phyloP scores from a whole-genome alignment of 2,329 filamentous ascomycete genomes.

The Exophiala viscosa region DNA sequence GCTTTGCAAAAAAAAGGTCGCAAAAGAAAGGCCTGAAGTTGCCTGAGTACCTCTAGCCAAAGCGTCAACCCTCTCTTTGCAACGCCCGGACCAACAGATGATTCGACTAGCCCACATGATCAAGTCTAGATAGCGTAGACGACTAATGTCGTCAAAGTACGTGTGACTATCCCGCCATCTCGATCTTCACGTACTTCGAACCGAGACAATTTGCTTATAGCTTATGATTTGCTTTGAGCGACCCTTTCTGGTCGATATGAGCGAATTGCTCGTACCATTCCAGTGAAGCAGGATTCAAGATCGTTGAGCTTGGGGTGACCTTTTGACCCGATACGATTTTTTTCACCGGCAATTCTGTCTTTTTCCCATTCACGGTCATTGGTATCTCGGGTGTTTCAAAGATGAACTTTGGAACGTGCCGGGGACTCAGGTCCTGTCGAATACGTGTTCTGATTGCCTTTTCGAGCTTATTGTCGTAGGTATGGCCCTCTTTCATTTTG shows the following conservation, averaged over 20 bases:
- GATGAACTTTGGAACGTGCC: conserved; percentile 74
- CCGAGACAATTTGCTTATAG: neutral
- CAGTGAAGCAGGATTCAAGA: conserved; percentile 70
- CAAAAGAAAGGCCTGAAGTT: no score
- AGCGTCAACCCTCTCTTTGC: no score
- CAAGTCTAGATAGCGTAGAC: no score
- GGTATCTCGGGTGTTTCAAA: conserved; percentile 80
- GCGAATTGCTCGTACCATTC: conserved; percentile 77
- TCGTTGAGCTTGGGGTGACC: conserved; percentile 70
- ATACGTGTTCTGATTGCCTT: conserved; percentile 59
- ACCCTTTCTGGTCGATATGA: conserved; percentile 51
- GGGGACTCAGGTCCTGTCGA: conserved; percentile 60
- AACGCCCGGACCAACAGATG: no score
- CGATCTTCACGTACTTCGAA: no score
- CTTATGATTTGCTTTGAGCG: neutral
- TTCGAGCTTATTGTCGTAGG: conserved; percentile 54
- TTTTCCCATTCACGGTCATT: conserved; percentile 74
- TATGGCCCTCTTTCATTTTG: conserved; percentile 55
- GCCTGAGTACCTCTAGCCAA: no score
- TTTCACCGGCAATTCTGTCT: conserved; percentile 79
- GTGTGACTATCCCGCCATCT: no score
- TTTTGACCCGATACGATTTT: conserved; percentile 72
- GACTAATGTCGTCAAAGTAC: no score
- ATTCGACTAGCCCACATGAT: no score
- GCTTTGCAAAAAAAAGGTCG: no score